Percentiles rank a stretch among this genome's conserved stretches.
These are phyloP conservation scores for Apiotrichum akiyoshidainum DNA, from an alignment of 1,284 basidiomycete genomes.

Conservation along the genomic window DNA sequence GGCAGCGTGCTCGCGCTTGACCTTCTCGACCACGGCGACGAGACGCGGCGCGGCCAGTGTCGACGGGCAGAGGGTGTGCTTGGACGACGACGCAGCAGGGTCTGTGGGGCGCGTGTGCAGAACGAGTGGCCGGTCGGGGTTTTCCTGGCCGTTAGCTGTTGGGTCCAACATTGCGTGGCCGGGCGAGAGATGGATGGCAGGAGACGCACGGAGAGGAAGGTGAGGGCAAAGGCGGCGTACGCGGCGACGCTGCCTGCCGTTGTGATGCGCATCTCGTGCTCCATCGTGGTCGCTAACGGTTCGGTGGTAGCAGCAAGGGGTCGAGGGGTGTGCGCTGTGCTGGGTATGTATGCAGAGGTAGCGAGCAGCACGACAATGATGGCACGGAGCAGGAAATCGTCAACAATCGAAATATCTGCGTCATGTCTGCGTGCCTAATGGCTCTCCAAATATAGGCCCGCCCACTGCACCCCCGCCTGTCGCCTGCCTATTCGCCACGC, in stretches of 20 bases:
- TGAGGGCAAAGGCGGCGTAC: constrained; percentile 62
- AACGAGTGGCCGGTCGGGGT: constrained; percentile 59
- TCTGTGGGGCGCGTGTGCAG: constrained; percentile 62
- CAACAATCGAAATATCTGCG: too few relatives aligned
- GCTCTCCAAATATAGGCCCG: too few relatives aligned
- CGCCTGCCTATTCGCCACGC: not conserved
- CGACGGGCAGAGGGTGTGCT: constrained; percentile 38
- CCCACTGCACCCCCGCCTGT: too few relatives aligned
- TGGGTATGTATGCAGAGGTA: too few relatives aligned
- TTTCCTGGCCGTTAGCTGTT: constrained; percentile 52
- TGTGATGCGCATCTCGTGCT: constrained; percentile 59
- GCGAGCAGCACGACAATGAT: too few relatives aligned
- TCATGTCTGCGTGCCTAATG: too few relatives aligned
- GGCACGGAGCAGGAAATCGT: too few relatives aligned
- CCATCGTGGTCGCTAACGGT: not conserved
- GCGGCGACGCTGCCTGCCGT: constrained; percentile 61
- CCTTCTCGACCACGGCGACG: constrained; percentile 73
- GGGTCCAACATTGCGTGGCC: not conserved
- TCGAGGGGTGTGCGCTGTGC: not conserved
- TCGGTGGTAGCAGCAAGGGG: not conserved
- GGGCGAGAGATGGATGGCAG: not conserved
- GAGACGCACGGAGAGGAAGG: constrained; percentile 59
- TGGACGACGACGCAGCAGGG: not conserved
- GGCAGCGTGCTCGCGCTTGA: constrained; percentile 69
- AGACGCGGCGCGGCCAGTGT: constrained; percentile 62